These are phyloP conservation scores for Omphalotus guepiniiformis DNA, from an alignment of 768 basidiomycete species.

Conservation along the genomic window DNA sequence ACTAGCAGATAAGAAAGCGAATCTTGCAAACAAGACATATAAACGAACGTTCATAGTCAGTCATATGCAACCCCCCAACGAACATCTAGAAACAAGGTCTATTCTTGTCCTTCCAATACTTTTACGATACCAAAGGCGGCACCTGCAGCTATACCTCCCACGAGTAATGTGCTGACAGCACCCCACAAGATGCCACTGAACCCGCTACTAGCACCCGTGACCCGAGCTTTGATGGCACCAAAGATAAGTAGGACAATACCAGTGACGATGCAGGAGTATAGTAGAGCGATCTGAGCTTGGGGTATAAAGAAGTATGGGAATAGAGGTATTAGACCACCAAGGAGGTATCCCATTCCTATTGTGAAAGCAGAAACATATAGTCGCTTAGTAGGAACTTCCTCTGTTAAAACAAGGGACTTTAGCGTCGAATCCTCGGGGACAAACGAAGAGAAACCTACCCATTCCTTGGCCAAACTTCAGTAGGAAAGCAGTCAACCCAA, in stretches of 20 bases:
- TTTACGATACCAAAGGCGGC: conserved; percentile 54
- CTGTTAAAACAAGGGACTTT: conserved; percentile 30
- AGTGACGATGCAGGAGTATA: conserved; percentile 78
- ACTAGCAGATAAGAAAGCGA: too few relatives aligned
- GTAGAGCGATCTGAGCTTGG: conserved; percentile 58
- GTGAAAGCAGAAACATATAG: conserved; percentile 91
- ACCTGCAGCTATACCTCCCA: conserved; percentile 88
- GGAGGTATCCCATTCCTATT: conserved; percentile 90
- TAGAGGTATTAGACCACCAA: conserved; percentile 92
- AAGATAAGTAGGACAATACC: conserved; percentile 85
- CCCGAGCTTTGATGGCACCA: conserved; percentile 84
- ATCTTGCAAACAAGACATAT: too few relatives aligned
- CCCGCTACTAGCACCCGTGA: conserved; percentile 76
- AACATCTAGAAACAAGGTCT: too few relatives aligned
- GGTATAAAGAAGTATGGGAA: conserved; percentile 89
- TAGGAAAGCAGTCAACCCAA: conserved; percentile 90
- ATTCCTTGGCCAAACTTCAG: conserved; percentile 95
- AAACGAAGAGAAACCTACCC: conserved; percentile 41
- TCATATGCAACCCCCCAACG: too few relatives aligned
- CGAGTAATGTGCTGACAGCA: conserved; percentile 79
- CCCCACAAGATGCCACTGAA: conserved; percentile 78
- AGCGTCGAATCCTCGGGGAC: not conserved
- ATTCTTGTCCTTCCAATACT: conserved; percentile 40
- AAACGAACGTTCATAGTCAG: too few relatives aligned
- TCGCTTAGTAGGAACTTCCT: conserved; percentile 83